These are phyloP conservation scores for Lachancea cidri DNA, from an alignment of 805 yeast genomes.

Conservation along the genomic window DNA sequence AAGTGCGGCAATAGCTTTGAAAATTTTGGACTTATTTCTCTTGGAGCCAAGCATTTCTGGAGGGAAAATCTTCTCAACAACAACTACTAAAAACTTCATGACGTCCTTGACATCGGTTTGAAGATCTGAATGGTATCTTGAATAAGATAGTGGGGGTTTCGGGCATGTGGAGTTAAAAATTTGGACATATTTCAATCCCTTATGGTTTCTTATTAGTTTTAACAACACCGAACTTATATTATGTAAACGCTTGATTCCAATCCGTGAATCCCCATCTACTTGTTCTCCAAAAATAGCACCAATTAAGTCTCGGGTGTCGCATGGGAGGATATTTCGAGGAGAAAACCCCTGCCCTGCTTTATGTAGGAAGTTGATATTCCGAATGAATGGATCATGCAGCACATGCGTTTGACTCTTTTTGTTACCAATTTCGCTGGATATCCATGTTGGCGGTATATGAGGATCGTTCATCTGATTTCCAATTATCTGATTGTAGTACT, in stretches of 20 bases:
- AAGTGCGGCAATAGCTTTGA: constrained; percentile 34
- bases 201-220: constrained; percentile 6
- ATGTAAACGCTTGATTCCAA: neutral
- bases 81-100: constrained; percentile 36
- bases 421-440: neutral
- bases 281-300: too few species aligned
- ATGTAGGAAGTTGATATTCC: constrained; percentile 7
- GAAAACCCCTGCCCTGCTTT: constrained; percentile 6
- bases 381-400: constrained; percentile 2
- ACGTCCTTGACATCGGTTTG: constrained; percentile 35
- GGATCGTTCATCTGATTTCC: constrained; percentile 21
- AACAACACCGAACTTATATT: neutral
- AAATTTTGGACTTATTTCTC: constrained; percentile 41
- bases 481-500: constrained; percentile 15
- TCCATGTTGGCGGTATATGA: constrained; percentile 16
- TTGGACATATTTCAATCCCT: constrained; percentile 10
- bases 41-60: constrained; percentile 46
- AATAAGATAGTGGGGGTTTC: neutral
- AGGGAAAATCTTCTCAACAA: constrained; percentile 49
- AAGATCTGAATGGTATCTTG: constrained; percentile 29
- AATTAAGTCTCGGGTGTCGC: too few species aligned
- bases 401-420: neutral
- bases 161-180: constrained; percentile 16
- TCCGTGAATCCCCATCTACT: neutral
- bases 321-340: too few species aligned